A percentile compares a stretch with the other conserved stretches of the same genome.
phyloP scores from a whole-genome alignment of 2,329 filamentous ascomycete species.

The Fusarium heterosporum region DNA sequence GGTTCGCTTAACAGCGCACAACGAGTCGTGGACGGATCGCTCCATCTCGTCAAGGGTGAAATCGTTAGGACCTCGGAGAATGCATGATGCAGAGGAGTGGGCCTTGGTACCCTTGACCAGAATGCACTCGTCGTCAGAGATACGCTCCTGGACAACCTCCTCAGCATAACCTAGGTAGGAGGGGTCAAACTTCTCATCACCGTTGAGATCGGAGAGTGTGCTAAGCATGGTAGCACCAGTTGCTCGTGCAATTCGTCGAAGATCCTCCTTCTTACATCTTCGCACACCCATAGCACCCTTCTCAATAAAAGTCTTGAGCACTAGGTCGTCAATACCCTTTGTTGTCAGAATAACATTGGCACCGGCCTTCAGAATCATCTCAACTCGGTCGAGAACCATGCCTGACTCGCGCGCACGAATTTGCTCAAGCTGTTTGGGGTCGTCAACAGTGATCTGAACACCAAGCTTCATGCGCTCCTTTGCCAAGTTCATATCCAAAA shows the following conservation, averaged over 20 bases:
- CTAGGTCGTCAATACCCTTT: conserved; percentile 97
- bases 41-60: conserved; percentile 99
- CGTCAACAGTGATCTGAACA: conserved; percentile 97
- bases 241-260: conserved; percentile 94
- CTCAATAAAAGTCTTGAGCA: conserved; percentile 94
- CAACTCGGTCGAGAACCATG: conserved; percentile 92
- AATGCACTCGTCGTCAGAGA: conserved; percentile 99
- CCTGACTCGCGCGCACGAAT: conserved; percentile 92
- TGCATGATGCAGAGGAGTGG: conserved; percentile 93
- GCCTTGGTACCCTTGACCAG: conserved; percentile 95
- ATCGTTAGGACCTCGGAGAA: conserved; percentile 95
- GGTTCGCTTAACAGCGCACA: conserved; percentile 96
- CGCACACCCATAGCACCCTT: conserved; percentile 95
- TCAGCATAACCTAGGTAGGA: conserved; percentile 91
- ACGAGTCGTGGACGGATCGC: conserved; percentile 94
- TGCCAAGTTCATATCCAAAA: conserved; percentile 97
- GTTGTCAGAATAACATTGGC: conserved; percentile 97
- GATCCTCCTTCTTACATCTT: conserved; percentile 98
- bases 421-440: conserved; percentile 96
- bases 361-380: conserved; percentile 97
- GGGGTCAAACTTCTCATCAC: conserved; percentile 94
- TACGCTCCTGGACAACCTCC: conserved; percentile 97
- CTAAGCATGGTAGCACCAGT: conserved; percentile 94
- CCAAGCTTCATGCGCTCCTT: conserved; percentile 99
- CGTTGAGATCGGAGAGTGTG: conserved; percentile 95